Evolutionary conservation across 306 rosid species (phyloP), one percentile per base, ranked within the genome.

Genomic region (Lathyrus aphaca): DNA sequence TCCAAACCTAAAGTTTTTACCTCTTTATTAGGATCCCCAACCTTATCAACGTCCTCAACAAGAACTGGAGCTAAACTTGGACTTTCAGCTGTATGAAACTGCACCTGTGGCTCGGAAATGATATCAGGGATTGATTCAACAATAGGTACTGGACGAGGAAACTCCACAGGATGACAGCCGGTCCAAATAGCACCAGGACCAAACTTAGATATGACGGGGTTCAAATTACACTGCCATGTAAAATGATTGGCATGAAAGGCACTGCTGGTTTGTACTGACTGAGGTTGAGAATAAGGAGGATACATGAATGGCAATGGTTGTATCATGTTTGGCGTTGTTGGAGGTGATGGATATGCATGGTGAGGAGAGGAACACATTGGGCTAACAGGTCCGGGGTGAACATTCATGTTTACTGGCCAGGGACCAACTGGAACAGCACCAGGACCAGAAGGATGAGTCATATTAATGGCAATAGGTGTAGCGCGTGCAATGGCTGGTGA

Each of bases 331-430:
- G 99, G 99, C 15, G 97, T 91, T 19, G 89, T 73, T 58, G 97
- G 97, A 69, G 97, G 97, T 49, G 99, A 91, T 45, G 91, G 96
- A 79, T 82, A 95, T 27, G 81, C 85, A 57, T 89, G 97, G 77
- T 91, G 99, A 54, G 97, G 92, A 72, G 99, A 87, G 48, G 98
- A 86, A 85, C 92, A 84, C 83, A 89, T 77, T 59, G 92, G 91
- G 78, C 54, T 79, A 69, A 81, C 89, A 37, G 90, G 86, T 32
- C 96, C 87, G 15, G 92, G 87, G 73, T 88, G 98, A 65, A 88
- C 83, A 80, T 94, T 88, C 88, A 95, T 86, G 85, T 91, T 89
- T 81, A 89, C 80, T 6, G 91, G 88, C 99, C 97, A 91, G 67
- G 88, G 95, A 16, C 84, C 87, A 71, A 92, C 55, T 60, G 91